Evolutionary conservation across 768 basidiomycete genomes (phyloP).

Genomic region (Mycena maculata): DNA sequence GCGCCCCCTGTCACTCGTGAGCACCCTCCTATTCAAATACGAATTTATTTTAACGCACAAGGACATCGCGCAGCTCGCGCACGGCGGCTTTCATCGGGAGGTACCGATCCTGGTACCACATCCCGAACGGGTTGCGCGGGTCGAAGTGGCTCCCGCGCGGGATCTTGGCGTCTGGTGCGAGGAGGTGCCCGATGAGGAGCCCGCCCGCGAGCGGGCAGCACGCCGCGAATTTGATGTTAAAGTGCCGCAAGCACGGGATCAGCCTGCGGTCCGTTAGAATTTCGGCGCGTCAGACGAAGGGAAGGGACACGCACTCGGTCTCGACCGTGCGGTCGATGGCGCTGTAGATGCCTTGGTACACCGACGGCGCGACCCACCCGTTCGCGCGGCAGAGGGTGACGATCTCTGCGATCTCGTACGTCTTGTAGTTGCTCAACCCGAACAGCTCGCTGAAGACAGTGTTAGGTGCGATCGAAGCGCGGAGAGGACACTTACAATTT

Average conservation of each 20-base stretch:
- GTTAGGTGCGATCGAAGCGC: not conserved
- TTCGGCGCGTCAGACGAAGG: slow-evolving; percentile 17
- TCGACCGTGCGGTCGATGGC: slow-evolving; percentile 37
- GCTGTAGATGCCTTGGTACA: slow-evolving; percentile 52
- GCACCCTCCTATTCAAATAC: too few species aligned
- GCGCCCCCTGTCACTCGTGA: slow-evolving; percentile 45
- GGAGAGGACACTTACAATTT: slow-evolving; percentile 27
- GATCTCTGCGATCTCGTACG: slow-evolving; percentile 64
- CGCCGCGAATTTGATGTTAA: slow-evolving; percentile 52
- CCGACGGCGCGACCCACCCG: slow-evolving; percentile 55
- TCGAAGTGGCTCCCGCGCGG: slow-evolving; percentile 54
- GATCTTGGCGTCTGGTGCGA: slow-evolving; percentile 35
- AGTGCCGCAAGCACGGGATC: slow-evolving; percentile 61
- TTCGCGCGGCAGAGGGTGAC: slow-evolving; percentile 57
- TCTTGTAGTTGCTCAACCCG: slow-evolving; percentile 59
- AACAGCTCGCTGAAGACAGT: slow-evolving; percentile 52
- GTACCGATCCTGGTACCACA: slow-evolving; percentile 56
- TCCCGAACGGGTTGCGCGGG: slow-evolving; percentile 44
- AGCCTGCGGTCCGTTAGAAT: slow-evolving; percentile 51
- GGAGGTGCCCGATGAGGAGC: slow-evolving; percentile 56
- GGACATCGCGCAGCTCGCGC: slow-evolving; percentile 47
- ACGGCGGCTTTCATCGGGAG: slow-evolving; percentile 51
- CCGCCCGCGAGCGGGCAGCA: slow-evolving; percentile 61
- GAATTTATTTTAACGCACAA: slow-evolving; percentile 43
- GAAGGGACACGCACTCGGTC: slow-evolving; percentile 23